Conservation (phyloP, 345 rosid species). For the Murraya koenigii region DNA sequence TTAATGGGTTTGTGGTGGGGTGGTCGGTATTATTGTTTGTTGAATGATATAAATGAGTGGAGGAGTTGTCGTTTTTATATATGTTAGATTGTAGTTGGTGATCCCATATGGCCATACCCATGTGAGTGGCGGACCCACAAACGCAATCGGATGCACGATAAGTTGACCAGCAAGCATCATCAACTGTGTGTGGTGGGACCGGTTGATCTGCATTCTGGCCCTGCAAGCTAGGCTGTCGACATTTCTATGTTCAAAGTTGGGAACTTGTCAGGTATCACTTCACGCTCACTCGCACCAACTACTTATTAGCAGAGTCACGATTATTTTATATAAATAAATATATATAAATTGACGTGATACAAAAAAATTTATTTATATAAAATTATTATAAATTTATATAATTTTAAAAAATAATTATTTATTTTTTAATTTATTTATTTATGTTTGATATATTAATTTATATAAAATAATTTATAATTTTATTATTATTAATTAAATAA, state of each 20-base stretch:
- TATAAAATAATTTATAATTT: too few relatives aligned
- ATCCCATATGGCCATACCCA: conserved; percentile 24
- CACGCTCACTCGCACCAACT: not conserved
- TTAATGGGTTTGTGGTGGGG: conserved; percentile 15
- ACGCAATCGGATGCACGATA: not conserved
- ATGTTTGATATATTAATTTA: too few relatives aligned
- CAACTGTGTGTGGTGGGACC: conserved; percentile 5
- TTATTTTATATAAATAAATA: too few relatives aligned
- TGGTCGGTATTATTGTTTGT: not conserved
- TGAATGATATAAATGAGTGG: conserved; percentile 1
- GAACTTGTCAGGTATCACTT: not conserved
- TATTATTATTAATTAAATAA: too few relatives aligned
- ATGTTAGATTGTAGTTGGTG: not conserved
- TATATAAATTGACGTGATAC: too few relatives aligned
- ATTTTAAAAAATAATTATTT: too few relatives aligned
- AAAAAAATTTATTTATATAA: too few relatives aligned
- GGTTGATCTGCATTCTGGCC: conserved; percentile 10
- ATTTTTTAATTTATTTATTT: too few relatives aligned
- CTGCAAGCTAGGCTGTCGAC: not conserved
- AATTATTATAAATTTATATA: too few relatives aligned
- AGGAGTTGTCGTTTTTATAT: conserved; percentile 15
- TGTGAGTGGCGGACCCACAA: conserved; percentile 3
- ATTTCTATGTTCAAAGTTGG: not conserved
- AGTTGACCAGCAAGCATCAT: conserved; percentile 8
- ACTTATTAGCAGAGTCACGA: too few relatives aligned